A percentile compares a stretch with the other conserved stretches of the same genome.
Evolutionary conservation across 1,139 yeast species (phyloP).

Genomic region (Yamadazyma dendronema): DNA sequence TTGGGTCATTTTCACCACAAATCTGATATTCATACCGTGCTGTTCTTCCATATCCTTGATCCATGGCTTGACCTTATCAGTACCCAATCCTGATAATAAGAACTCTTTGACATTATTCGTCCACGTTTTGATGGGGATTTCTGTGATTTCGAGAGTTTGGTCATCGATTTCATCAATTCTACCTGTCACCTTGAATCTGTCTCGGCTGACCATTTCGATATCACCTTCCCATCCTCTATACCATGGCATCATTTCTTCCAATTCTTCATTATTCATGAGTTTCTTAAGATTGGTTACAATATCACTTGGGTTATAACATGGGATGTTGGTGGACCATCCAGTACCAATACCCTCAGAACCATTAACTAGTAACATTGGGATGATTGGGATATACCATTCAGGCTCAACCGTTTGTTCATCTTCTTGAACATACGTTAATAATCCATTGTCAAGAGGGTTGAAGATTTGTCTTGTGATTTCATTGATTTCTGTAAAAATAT

Average conservation of each 20-base stretch:
- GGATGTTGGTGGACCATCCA: slow-evolving; percentile 97
- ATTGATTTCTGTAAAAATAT: slow-evolving; percentile 84
- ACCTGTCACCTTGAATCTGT: slow-evolving; percentile 75
- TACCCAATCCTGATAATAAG: slow-evolving; percentile 73
- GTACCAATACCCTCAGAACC: slow-evolving; percentile 99
- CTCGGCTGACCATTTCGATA: slow-evolving; percentile 61
- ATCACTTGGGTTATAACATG: slow-evolving; percentile 85
- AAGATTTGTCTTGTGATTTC: slow-evolving; percentile 75
- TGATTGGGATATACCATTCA: slow-evolving; percentile 87
- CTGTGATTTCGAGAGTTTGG: slow-evolving; percentile 83
- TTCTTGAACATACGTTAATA: slow-evolving; percentile 80
- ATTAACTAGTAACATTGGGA: slow-evolving; percentile 91
- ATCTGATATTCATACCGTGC: slow-evolving; percentile 78
- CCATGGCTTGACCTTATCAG: slow-evolving; percentile 74
- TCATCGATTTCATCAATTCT: slow-evolving; percentile 78
- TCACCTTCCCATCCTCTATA: slow-evolving; percentile 93
- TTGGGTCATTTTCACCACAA: slow-evolving; percentile 67
- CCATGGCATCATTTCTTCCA: slow-evolving; percentile 87
- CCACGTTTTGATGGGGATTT: slow-evolving; percentile 92
- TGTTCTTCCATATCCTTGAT: slow-evolving; percentile 95
- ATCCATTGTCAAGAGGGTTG: slow-evolving; percentile 76
- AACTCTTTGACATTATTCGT: slow-evolving; percentile 86
- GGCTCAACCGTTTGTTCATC: slow-evolving; percentile 96
- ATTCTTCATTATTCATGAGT: slow-evolving; percentile 71
- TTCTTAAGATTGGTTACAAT: slow-evolving; percentile 70